Evolutionary conservation across 2,329 filamentous ascomycete species (phyloP).

Genomic region (Penicillium griseofulvum): DNA sequence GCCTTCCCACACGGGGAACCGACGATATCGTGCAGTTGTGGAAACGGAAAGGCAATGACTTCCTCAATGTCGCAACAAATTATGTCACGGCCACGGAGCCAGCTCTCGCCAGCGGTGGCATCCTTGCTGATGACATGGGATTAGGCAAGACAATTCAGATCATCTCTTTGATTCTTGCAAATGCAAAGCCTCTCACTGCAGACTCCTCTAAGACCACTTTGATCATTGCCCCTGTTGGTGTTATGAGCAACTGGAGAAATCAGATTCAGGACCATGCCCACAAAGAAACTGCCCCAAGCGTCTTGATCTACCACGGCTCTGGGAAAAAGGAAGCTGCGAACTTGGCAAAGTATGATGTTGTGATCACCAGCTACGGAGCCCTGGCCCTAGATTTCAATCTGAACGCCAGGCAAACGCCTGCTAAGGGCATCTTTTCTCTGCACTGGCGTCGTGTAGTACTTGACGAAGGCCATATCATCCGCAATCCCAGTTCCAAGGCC

Average conservation of each 20-base stretch:
- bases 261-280: conserved; percentile 73
- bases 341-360: conserved; percentile 67
- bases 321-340: conserved; percentile 58
- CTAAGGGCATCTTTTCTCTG: conserved; percentile 59
- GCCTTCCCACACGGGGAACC: conserved; percentile 58
- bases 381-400: conserved; percentile 64
- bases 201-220: conserved; percentile 63
- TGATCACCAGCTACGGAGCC: conserved; percentile 82
- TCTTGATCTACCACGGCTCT: conserved; percentile 72
- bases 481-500: conserved; percentile 72
- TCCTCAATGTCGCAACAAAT: conserved; percentile 69
- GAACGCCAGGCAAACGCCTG: conserved; percentile 45
- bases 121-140: conserved; percentile 91
- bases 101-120: conserved; percentile 71
- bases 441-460: conserved; percentile 77
- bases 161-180: conserved; percentile 71
- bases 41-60: conserved; percentile 57
- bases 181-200: conserved; percentile 43
- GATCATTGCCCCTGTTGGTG: conserved; percentile 76
- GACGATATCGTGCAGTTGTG: conserved; percentile 72
- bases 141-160: conserved; percentile 85
- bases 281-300: conserved; percentile 58
- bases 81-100: conserved; percentile 61
- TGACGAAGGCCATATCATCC: conserved; percentile 79
- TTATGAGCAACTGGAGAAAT: conserved; percentile 87